These are phyloP conservation scores for Fusarium succisae DNA, from an alignment of 2,329 filamentous ascomycete genomes.

Conservation along the genomic window DNA sequence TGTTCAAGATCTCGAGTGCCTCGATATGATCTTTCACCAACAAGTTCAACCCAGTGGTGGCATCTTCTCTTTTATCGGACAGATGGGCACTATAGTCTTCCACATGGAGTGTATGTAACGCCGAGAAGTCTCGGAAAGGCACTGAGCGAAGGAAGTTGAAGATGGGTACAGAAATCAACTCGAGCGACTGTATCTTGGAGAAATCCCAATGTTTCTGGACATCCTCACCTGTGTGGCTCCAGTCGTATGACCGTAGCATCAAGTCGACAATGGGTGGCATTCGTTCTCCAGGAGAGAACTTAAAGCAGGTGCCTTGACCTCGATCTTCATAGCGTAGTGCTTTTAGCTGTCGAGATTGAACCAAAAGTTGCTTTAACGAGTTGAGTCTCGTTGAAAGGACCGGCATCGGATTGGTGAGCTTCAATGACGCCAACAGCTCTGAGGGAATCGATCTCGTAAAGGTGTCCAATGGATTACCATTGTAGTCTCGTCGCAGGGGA, in stretches of 20 bases:
- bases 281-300: slow-evolving; percentile 51
- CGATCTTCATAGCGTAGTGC: slow-evolving; percentile 56
- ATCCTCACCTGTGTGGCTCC: slow-evolving; percentile 53
- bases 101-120: slow-evolving; percentile 51
- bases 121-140: slow-evolving; percentile 47
- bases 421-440: slow-evolving; percentile 52
- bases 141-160: slow-evolving; percentile 57
- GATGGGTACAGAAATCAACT: slow-evolving; percentile 55
- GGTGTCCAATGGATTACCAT: slow-evolving; percentile 46
- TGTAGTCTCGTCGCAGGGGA: slow-evolving; percentile 50
- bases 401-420: slow-evolving; percentile 51
- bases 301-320: slow-evolving; percentile 57
- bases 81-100: slow-evolving; percentile 58
- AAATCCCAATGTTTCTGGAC: slow-evolving; percentile 58
- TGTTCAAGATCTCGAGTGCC: slow-evolving; percentile 50
- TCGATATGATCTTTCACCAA: slow-evolving; percentile 52
- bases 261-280: slow-evolving; percentile 56
- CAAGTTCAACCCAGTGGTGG: slow-evolving; percentile 50
- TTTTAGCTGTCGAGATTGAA: slow-evolving; percentile 48
- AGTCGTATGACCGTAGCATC: slow-evolving; percentile 58
- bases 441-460: slow-evolving; percentile 53
- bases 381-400: slow-evolving; percentile 53
- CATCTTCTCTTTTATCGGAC: slow-evolving; percentile 50
- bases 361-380: slow-evolving; percentile 55
- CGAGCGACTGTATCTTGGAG: slow-evolving; percentile 52